Evolutionary conservation across 169 alveolate genomes (phyloP).

Genomic region (Plasmodium vivax): DNA sequence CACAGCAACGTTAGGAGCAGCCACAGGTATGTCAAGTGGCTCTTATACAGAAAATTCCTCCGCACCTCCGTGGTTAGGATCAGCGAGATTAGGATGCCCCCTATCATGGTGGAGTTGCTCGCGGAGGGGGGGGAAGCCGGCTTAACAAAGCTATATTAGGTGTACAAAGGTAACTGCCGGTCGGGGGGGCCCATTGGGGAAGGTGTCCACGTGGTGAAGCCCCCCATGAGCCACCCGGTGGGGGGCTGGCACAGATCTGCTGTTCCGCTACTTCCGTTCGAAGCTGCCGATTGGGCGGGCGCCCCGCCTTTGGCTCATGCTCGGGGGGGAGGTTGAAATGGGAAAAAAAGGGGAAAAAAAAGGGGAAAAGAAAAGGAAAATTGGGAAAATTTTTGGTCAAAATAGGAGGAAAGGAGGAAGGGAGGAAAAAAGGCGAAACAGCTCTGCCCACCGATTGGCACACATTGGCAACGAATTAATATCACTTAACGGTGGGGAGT

Average conservation of each 20-base stretch:
- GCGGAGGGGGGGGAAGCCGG: neutral
- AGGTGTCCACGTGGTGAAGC: neutral
- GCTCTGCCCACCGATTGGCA: neutral
- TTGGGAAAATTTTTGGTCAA: no score
- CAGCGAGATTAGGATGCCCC: neutral
- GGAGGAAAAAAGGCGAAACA: neutral
- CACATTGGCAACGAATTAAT: neutral
- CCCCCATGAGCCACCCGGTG: no score
- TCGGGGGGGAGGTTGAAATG: neutral
- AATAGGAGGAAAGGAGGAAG: no score
- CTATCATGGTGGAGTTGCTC: neutral
- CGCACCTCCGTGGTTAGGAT: neutral
- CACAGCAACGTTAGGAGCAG: neutral
- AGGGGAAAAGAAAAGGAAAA: neutral
- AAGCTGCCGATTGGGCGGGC: neutral
- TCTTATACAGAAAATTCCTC: neutral
- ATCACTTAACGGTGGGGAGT: neutral
- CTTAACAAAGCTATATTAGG: neutral
- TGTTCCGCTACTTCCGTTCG: neutral
- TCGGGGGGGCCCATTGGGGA: neutral
- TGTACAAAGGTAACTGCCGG: neutral
- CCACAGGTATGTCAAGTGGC: neutral
- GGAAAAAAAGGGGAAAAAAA: neutral
- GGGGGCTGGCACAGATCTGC: neutral
- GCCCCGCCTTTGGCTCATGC: neutral